These are phyloP conservation scores for Theileria annulata DNA, from an alignment of 169 alveolate genomes.

Conservation along the genomic window DNA sequence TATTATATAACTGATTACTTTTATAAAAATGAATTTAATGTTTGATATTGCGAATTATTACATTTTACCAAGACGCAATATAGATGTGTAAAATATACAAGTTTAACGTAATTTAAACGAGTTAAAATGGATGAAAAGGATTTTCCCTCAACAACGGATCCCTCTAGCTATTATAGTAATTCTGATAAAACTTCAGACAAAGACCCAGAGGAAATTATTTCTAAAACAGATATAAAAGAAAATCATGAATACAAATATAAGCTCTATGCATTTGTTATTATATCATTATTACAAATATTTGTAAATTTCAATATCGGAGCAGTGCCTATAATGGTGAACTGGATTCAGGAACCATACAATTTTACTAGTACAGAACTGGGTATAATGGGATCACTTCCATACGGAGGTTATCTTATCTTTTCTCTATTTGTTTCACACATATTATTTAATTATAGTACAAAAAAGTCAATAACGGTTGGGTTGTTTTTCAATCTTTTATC, in stretches of 20 bases:
- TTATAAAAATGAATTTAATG: background rate
- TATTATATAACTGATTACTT: too few relatives aligned
- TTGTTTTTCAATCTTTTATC: constrained; percentile 62
- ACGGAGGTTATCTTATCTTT: constrained; percentile 73
- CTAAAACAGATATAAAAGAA: background rate
- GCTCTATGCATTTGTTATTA: background rate
- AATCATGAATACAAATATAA: background rate
- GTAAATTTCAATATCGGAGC: constrained; percentile 53
- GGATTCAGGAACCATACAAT: constrained; percentile 52
- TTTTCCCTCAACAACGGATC: background rate
- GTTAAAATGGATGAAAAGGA: background rate
- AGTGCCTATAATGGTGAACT: constrained; percentile 54
- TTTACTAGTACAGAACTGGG: constrained; percentile 59
- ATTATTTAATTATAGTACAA: constrained; percentile 64
- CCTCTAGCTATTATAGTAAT: background rate
- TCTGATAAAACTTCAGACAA: background rate
- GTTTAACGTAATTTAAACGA: background rate
- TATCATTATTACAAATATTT: background rate
- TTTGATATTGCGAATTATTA: too few relatives aligned
- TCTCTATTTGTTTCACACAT: constrained; percentile 73
- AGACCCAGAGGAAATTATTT: background rate
- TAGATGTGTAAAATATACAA: background rate
- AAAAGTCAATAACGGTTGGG: constrained; percentile 65
- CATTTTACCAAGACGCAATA: background rate
- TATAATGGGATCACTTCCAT: constrained; percentile 77